These are phyloP conservation scores for Phytopythium chamaehyphon DNA, from an alignment of 352 stramenopile species.

Conservation along the genomic window DNA sequence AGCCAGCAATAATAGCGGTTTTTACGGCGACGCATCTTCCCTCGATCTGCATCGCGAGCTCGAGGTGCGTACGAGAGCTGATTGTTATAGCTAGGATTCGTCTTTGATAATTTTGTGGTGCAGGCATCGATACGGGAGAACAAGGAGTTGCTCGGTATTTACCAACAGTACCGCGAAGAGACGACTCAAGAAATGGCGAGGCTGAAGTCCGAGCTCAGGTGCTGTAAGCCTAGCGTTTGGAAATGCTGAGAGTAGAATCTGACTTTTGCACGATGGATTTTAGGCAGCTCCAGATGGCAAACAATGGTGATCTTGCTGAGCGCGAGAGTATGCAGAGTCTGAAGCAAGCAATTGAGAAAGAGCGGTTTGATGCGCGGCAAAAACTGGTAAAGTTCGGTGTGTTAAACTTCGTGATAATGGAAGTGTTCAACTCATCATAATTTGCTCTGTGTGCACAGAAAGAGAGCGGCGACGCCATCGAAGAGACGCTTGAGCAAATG, in stretches of 20 bases:
- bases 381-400: slow-evolving; percentile 25
- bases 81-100: not conserved
- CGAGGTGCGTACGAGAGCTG: slow-evolving; percentile 11
- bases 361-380: slow-evolving; percentile 26
- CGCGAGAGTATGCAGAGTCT: not conserved
- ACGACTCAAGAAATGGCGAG: slow-evolving; percentile 40
- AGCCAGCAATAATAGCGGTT: not conserved
- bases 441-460: slow-evolving; percentile 19
- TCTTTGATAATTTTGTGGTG: not conserved
- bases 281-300: slow-evolving; percentile 2
- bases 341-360: slow-evolving; percentile 17
- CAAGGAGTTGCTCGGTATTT: slow-evolving; percentile 70
- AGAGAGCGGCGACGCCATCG: slow-evolving; percentile 41
- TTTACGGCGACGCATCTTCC: slow-evolving; percentile 13
- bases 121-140: slow-evolving; percentile 64
- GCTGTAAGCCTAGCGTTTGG: too few relatives aligned
- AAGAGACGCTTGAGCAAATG: slow-evolving; percentile 56
- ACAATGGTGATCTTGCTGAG: not conserved
- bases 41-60: slow-evolving; percentile 52
- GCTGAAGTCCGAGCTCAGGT: slow-evolving; percentile 49
- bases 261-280: not conserved
- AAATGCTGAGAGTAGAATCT: too few relatives aligned
- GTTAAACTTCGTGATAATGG: too few relatives aligned
- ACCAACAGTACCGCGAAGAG: slow-evolving; percentile 63
- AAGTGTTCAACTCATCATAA: not conserved